Evolutionary conservation across 768 basidiomycete species (phyloP), one percentile per base, ranked within the genome.

Genomic region (Hygrocybe punicea): DNA sequence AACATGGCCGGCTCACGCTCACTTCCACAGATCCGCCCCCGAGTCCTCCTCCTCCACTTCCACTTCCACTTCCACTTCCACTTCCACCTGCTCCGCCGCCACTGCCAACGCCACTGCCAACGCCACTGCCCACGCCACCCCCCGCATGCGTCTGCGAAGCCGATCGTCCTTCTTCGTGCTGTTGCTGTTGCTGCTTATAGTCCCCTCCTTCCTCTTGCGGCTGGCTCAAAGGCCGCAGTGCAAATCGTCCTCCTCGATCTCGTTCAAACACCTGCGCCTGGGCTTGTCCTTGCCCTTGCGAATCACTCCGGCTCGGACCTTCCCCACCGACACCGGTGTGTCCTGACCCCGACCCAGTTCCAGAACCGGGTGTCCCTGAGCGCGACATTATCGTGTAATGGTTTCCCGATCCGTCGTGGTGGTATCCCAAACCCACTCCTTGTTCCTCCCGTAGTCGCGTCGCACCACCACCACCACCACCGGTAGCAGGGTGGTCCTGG

Each of bases 321-420:
- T 29, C 29, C 29, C 29, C 29, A 4, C 29, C 29, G n/a, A n/a
- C n/a, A 29, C 29, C 29, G 29, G 8, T 75, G 59, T 62, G 65
- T 21, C 72, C 74, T 52, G 74, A 77, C n/a, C 69, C 73, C 14
- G 76, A 76, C 16, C 76, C 81, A 11, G 81, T 81, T n/a, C 73
- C 80, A 25, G 84, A 84, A 42, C 79, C 80, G 34, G 83, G 82
- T 1, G 84, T 81, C 47, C 76, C 83, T 61, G 84, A 84, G 62
- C 83, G 83, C 59, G 83, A 82, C 45, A 70, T 71, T 23, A 68
- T 65, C 36, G 69, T 65, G 67, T 69, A 79, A 59, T 29, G 29
- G 29, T 29, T 29, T 8, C 29, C 29, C 4, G 29, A 8, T 8
- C 29, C 29, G 29, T 29, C 29, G 29, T 29, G 29, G 29, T 29